These are phyloP conservation scores for Aureobasidium mangrovei DNA, from an alignment of 2,329 filamentous ascomycete species.

Conservation along the genomic window DNA sequence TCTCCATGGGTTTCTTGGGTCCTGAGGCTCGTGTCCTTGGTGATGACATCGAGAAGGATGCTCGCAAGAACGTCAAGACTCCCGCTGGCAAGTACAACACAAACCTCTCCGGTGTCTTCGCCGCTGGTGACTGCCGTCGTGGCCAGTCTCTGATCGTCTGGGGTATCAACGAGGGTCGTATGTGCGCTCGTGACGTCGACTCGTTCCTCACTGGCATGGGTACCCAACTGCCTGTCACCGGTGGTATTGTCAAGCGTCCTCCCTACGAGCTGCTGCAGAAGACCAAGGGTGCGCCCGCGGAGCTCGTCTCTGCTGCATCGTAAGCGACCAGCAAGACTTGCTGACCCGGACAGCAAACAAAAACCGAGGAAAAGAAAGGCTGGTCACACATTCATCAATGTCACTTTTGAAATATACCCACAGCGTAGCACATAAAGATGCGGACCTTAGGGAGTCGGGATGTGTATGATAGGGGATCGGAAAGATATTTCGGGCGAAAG, in stretches of 20 bases:
- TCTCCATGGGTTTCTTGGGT: slow-evolving; percentile 96
- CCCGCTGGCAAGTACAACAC: slow-evolving; percentile 78
- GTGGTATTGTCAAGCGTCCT: slow-evolving; percentile 83
- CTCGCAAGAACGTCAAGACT: slow-evolving; percentile 94
- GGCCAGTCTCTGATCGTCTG: slow-evolving; percentile 95
- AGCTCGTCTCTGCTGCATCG: slow-evolving; percentile 32
- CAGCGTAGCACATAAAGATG: neutral
- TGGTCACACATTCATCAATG: slow-evolving; percentile 4
- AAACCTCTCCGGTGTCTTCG: slow-evolving; percentile 81
- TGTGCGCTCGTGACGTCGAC: slow-evolving; percentile 87
- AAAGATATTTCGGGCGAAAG: neutral
- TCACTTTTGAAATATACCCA: slow-evolving; percentile 12
- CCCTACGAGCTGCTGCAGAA: slow-evolving; percentile 57
- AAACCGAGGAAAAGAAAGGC: neutral
- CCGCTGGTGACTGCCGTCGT: slow-evolving; percentile 88
- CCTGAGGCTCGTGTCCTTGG: slow-evolving; percentile 83
- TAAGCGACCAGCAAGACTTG: slow-evolving; percentile 4
- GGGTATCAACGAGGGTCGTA: slow-evolving; percentile 96
- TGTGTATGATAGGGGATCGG: neutral
- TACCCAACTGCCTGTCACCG: slow-evolving; percentile 77
- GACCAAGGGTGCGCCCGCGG: slow-evolving; percentile 26
- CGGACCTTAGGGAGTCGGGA: neutral
- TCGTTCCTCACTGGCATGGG: slow-evolving; percentile 67
- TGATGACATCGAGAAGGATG: slow-evolving; percentile 82
- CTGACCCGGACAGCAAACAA: neutral